Evolutionary conservation across 2,329 filamentous ascomycete genomes (phyloP).

Genomic region (Madurella mycetomatis): DNA sequence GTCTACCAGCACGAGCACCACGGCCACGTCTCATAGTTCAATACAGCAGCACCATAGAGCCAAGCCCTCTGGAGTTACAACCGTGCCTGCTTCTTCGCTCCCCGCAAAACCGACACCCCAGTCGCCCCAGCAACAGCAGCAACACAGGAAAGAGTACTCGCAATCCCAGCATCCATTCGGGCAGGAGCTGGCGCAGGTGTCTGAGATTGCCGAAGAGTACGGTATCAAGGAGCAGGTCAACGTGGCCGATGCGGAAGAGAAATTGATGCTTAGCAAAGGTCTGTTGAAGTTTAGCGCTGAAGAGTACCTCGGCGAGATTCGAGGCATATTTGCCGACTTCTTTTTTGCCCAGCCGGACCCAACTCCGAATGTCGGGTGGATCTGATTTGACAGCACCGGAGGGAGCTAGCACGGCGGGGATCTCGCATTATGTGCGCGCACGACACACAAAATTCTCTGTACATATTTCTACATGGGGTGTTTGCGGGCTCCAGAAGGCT

Average conservation of each 20-base stretch:
- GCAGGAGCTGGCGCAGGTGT: slow-evolving; percentile 84
- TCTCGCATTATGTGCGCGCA: neutral
- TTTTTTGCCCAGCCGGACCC: slow-evolving; percentile 47
- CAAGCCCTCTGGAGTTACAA: slow-evolving; percentile 26
- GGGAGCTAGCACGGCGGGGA: neutral
- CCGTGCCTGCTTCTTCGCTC: slow-evolving; percentile 24
- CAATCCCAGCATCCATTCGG: slow-evolving; percentile 74
- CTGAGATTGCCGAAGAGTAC: slow-evolving; percentile 89
- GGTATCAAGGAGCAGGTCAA: slow-evolving; percentile 55
- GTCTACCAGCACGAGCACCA: slow-evolving; percentile 47
- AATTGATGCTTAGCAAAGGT: slow-evolving; percentile 63
- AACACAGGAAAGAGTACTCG: slow-evolving; percentile 36
- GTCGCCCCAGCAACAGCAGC: slow-evolving; percentile 28
- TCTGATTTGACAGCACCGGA: slow-evolving; percentile 32
- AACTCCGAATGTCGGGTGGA: slow-evolving; percentile 43
- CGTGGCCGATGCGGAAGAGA: slow-evolving; percentile 69
- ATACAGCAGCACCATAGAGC: slow-evolving; percentile 24
- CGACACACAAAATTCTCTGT: slow-evolving; percentile 17
- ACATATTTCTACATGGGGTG: slow-evolving; percentile 15
- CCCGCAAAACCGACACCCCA: neutral
- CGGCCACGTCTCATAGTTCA: slow-evolving; percentile 40
- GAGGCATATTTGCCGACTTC: slow-evolving; percentile 60
- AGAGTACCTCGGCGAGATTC: slow-evolving; percentile 80
- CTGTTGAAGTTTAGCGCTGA: slow-evolving; percentile 70
- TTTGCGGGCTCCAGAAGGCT: neutral